Evolutionary conservation across 192 early-diverging fungal species (phyloP).

Genomic region (Gigaspora rosea): DNA sequence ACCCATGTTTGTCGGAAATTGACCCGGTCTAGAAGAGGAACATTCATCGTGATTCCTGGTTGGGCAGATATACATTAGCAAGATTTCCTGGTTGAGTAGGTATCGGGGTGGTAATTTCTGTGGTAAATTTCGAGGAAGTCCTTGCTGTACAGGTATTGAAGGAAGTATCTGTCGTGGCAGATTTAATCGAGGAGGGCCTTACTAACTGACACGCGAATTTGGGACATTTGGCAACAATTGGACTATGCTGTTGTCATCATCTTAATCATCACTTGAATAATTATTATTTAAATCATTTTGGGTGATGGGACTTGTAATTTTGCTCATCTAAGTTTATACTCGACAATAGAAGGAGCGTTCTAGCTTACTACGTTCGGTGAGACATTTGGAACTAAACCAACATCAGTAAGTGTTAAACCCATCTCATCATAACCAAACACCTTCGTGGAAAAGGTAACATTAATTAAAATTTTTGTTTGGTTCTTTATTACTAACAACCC

Average conservation of each 20-base stretch:
- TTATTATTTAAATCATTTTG: too few relatives aligned
- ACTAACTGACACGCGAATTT: too few relatives aligned
- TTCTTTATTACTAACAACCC: neutral
- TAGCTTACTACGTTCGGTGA: neutral
- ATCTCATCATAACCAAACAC: slow-evolving; percentile 6
- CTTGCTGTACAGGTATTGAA: neutral
- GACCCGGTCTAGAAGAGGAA: neutral
- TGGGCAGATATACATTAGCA: too few relatives aligned
- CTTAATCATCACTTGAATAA: neutral
- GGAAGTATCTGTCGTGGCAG: neutral
- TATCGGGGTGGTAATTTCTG: too few relatives aligned
- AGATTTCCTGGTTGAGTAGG: too few relatives aligned
- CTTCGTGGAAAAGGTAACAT: neutral
- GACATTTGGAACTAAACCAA: neutral
- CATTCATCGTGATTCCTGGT: too few relatives aligned
- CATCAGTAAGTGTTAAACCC: neutral
- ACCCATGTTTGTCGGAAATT: neutral
- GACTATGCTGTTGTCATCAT: too few relatives aligned
- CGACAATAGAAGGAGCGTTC: neutral
- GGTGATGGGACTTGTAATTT: too few relatives aligned
- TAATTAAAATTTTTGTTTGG: neutral
- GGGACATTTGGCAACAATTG: too few relatives aligned
- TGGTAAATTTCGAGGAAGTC: neutral
- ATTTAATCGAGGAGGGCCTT: too few relatives aligned
- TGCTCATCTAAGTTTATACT: neutral